Percentiles rank a stretch among this genome's conserved stretches.
phyloP scores from a whole-genome alignment of 2,329 filamentous ascomycete species.

The Pezicula radicicola region DNA sequence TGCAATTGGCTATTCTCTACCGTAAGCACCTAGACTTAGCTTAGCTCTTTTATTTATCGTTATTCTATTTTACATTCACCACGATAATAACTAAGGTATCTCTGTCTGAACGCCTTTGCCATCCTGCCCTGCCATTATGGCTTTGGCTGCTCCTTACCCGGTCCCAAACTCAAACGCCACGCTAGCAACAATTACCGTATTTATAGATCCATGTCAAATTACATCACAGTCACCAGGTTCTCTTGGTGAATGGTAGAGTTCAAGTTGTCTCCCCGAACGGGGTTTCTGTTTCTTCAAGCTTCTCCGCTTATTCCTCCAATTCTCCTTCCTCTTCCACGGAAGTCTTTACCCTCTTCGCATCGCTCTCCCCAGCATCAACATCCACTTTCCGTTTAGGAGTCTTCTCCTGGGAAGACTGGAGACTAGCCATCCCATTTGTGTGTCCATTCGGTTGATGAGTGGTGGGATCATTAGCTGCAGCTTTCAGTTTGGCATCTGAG shows the following conservation, averaged over 20 bases:
- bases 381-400: constrained; percentile 14
- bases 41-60: too few species aligned
- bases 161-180: neutral
- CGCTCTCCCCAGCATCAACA: neutral
- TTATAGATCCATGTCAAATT: too few species aligned
- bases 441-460: constrained; percentile 15
- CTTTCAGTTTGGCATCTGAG: constrained; percentile 21
- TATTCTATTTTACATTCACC: neutral
- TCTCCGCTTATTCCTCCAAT: neutral
- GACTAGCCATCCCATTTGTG: constrained; percentile 4
- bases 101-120: neutral
- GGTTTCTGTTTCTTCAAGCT: too few species aligned
- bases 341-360: constrained; percentile 12
- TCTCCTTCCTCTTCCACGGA: constrained; percentile 22
- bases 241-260: too few species aligned
- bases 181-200: too few species aligned
- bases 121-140: too few species aligned
- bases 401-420: neutral
- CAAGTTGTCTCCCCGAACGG: too few species aligned
- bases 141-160: neutral
- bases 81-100: neutral
- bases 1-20: too few species aligned
- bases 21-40: too few species aligned
- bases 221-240: too few species aligned
- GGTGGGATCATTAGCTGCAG: constrained; percentile 22